These are phyloP conservation scores for Solanum hybrid DNA, from an alignment of 305 asterid species.

Conservation along the genomic window DNA sequence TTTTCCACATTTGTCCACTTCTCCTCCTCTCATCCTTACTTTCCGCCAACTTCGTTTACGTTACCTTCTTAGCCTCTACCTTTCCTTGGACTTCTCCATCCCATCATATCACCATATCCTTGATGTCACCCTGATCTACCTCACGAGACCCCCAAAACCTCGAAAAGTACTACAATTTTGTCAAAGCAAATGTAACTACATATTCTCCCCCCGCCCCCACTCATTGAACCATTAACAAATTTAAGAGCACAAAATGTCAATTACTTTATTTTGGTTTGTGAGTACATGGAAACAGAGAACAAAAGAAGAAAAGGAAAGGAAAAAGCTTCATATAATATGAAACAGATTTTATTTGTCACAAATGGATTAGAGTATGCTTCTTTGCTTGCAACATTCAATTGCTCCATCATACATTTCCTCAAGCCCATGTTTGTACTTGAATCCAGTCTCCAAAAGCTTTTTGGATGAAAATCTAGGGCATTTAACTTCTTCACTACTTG, in stretches of 20 bases:
- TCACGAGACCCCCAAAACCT: not conserved
- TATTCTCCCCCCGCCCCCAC: not conserved
- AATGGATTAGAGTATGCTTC: slow-evolving; percentile 17
- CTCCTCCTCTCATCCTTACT: not conserved
- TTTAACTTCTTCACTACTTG: not conserved
- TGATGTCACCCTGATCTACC: not conserved
- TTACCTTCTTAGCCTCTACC: not conserved
- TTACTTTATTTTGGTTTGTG: not conserved
- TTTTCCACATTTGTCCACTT: not conserved
- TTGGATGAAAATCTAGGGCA: slow-evolving; percentile 22
- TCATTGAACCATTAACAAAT: not conserved
- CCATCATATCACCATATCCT: not conserved
- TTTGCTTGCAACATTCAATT: slow-evolving; percentile 31
- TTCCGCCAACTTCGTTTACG: not conserved
- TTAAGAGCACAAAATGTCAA: not conserved
- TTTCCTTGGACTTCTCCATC: not conserved
- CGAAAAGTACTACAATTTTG: not conserved
- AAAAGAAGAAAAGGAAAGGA: not conserved
- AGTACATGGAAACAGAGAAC: not conserved
- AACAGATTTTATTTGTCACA: not conserved
- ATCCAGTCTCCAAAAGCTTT: slow-evolving; percentile 40
- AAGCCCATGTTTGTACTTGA: slow-evolving; percentile 35
- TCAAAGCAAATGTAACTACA: not conserved
- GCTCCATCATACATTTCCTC: slow-evolving; percentile 53
- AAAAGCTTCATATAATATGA: not conserved